Evolutionary conservation across 805 yeast genomes (phyloP).

Genomic region (Kazachstania viticola): DNA sequence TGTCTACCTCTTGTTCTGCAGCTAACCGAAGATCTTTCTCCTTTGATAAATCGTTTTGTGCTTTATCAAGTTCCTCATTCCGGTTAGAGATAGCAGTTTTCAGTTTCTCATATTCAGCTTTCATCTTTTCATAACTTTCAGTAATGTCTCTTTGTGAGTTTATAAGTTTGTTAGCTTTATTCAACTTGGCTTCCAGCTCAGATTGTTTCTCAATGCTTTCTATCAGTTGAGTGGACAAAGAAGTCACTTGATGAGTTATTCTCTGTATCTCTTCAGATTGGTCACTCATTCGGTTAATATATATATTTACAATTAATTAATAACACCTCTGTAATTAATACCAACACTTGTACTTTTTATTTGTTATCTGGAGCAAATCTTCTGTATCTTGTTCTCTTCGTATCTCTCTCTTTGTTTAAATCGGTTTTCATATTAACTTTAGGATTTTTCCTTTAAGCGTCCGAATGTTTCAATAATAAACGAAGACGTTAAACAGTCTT

Average conservation of each 20-base stretch:
- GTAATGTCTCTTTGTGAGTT: conserved; percentile 14
- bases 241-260: conserved; percentile 43
- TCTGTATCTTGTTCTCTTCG: no score
- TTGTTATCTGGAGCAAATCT: no score
- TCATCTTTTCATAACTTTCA: conserved; percentile 24
- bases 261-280: conserved; percentile 31
- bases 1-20: conserved; percentile 49
- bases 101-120: conserved; percentile 26
- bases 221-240: conserved; percentile 46
- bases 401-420: no score
- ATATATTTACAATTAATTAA: no score
- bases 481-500: no score
- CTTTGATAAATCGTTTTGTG: conserved; percentile 19
- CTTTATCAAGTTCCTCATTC: conserved; percentile 23
- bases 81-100: conserved; percentile 14
- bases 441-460: no score
- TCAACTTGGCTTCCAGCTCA: conserved; percentile 39
- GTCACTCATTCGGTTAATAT: no score
- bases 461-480: no score
- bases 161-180: conserved; percentile 29
- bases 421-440: no score
- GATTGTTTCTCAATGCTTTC: conserved; percentile 50
- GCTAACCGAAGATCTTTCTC: conserved; percentile 30
- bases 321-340: no score
- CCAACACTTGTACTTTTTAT: no score